These are phyloP conservation scores for Yarrowia phangngaensis DNA, from an alignment of 805 yeast species.

Conservation along the genomic window DNA sequence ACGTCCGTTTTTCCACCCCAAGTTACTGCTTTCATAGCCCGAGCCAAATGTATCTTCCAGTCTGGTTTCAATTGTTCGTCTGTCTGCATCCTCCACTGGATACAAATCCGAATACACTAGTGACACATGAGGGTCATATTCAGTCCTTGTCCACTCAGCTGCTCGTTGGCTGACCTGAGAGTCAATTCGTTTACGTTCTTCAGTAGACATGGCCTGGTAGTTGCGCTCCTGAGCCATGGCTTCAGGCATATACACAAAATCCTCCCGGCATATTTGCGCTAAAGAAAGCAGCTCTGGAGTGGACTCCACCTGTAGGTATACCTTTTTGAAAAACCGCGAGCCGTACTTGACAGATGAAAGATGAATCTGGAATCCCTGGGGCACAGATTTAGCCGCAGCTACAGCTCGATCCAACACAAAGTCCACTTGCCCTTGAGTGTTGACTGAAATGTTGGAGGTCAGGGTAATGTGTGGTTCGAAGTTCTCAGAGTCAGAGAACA, in stretches of 20 bases:
- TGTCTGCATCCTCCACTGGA: slow-evolving; percentile 64
- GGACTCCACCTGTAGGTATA: slow-evolving; percentile 48
- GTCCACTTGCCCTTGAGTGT: slow-evolving; percentile 54
- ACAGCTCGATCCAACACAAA: slow-evolving; percentile 54
- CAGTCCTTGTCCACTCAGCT: slow-evolving; percentile 52
- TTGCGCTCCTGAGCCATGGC: slow-evolving; percentile 30
- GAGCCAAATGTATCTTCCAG: slow-evolving; percentile 62
- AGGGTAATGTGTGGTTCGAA: slow-evolving; percentile 78
- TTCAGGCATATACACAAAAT: slow-evolving; percentile 37
- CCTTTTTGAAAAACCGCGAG: slow-evolving; percentile 50
- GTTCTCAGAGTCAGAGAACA: slow-evolving; percentile 66
- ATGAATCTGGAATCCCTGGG: slow-evolving; percentile 40
- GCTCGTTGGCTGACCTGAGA: slow-evolving; percentile 47
- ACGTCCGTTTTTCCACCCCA: slow-evolving; percentile 68
- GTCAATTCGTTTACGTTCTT: slow-evolving; percentile 32
- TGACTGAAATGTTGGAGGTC: slow-evolving; percentile 55
- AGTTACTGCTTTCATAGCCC: slow-evolving; percentile 38
- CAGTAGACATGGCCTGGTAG: slow-evolving; percentile 35
- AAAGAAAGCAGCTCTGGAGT: slow-evolving; percentile 47
- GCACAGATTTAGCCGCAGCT: slow-evolving; percentile 52
- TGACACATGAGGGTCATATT: slow-evolving; percentile 70
- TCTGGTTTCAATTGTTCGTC: slow-evolving; percentile 60
- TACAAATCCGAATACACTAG: slow-evolving; percentile 60
- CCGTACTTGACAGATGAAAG: slow-evolving; percentile 49
- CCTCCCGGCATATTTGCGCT: slow-evolving; percentile 44